These are phyloP conservation scores for Pseudogymnoascus sp. DNA, from an alignment of 2,329 filamentous ascomycete species.

Conservation along the genomic window DNA sequence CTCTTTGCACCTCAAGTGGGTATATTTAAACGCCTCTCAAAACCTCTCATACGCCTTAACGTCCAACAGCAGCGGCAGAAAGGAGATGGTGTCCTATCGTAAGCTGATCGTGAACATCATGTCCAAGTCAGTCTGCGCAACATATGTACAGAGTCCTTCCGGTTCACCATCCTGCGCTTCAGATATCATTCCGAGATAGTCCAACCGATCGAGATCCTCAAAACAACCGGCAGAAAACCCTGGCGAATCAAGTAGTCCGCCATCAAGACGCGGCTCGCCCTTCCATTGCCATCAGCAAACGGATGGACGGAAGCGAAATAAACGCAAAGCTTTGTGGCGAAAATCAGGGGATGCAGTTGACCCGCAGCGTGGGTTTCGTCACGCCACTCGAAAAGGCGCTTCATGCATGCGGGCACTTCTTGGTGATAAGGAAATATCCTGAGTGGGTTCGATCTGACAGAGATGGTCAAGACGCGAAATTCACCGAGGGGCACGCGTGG, in stretches of 20 bases:
- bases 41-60: background rate
- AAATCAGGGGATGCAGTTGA: constrained; percentile 20
- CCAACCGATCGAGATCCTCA: constrained; percentile 13
- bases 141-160: constrained; percentile 6
- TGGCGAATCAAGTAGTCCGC: constrained; percentile 23
- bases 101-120: constrained; percentile 11
- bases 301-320: constrained; percentile 21
- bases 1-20: background rate
- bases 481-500: constrained; percentile 13
- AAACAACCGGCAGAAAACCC: constrained; percentile 20
- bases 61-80: background rate
- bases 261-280: constrained; percentile 19
- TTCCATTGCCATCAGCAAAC: constrained; percentile 23
- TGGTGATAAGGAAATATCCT: constrained; percentile 21
- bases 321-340: constrained; percentile 18
- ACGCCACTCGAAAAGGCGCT: constrained; percentile 18
- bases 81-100: background rate
- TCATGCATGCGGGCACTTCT: constrained; percentile 20
- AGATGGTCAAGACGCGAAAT: constrained; percentile 19
- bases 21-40: background rate
- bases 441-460: constrained; percentile 18
- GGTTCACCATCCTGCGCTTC: constrained; percentile 17
- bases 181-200: constrained; percentile 21
- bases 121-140: constrained; percentile 9
- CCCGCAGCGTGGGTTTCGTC: constrained; percentile 14